Base-by-base conservation (phyloP, 805 yeast genomes). In the Starmerella davenportii region DNA sequence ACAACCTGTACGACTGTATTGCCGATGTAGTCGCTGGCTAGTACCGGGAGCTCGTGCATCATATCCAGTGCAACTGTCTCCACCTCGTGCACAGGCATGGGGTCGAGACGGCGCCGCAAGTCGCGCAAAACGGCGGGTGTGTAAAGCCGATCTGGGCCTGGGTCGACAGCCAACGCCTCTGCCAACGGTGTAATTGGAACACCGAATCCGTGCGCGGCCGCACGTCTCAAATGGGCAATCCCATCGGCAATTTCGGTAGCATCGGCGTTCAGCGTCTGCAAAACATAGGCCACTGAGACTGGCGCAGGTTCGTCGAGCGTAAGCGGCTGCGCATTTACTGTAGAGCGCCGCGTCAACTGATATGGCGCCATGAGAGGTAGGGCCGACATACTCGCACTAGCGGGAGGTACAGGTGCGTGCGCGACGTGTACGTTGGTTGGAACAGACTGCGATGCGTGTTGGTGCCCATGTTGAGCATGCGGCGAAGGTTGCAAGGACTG, bases 1-100 rank as follows among this genome's bases (percentile, higher is more conserved):
- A 90, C 60, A 55, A 84, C 85, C 60, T 90, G 98, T 15, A 87
- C 93, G 34, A 90, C 79, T 0, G 98, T 90, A 55, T 90, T 90
- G 17, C 98, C 98, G 39, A 90, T 63, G 53, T 90, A 90, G 59
- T 90, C 98, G 38, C 87, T 74, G 21, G 94, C 74, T 38, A 90
- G 64, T 52, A 81, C 93, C 2, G 95, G 93, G 42, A 90, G 66
- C 57, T 90, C 95, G 43, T 72, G 77, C 43, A 79, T 60, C 85
- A 87, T 32, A 4, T 82, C 78, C 38, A 82, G 54, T 5, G 92
- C 82, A 29, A 82, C 60, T 45, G 74, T 84, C 54, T 85, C 95
- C 34, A 82, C 66, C 45, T 81, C 93, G 11, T 65, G 54, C 41
- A 66, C 69, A 2, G 74, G 47, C 44, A 73, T 54, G 8, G 55